These are phyloP conservation scores for Flaveria floridana DNA, from an alignment of 140 eudicot genomes.

Conservation along the genomic window DNA sequence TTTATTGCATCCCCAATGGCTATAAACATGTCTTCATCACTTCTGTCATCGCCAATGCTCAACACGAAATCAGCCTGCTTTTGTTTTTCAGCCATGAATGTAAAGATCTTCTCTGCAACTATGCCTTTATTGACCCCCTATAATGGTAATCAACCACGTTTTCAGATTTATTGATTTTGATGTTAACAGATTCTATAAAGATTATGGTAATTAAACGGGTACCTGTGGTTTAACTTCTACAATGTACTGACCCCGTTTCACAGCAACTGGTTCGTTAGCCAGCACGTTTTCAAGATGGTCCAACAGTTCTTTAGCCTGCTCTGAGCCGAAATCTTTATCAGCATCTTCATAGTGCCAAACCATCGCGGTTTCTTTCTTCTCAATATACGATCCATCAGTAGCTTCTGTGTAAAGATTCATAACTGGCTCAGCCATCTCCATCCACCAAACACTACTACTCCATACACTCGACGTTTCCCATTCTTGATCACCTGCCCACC, in stretches of 20 bases:
- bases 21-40: slow-evolving; percentile 50
- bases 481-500: slow-evolving; percentile 39
- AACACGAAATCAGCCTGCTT: slow-evolving; percentile 48
- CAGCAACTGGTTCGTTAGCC: slow-evolving; percentile 49
- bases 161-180: not conserved
- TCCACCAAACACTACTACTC: slow-evolving; percentile 36
- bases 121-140: slow-evolving; percentile 58
- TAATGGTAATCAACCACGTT: not conserved
- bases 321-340: slow-evolving; percentile 37
- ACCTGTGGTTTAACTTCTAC: slow-evolving; percentile 50
- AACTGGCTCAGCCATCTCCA: slow-evolving; percentile 42
- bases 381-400: slow-evolving; percentile 48
- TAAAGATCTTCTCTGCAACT: slow-evolving; percentile 45
- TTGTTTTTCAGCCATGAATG: slow-evolving; percentile 34
- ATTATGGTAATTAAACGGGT: not conserved
- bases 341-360: slow-evolving; percentile 54
- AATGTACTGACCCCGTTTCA: slow-evolving; percentile 45
- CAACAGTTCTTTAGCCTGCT: slow-evolving; percentile 46
- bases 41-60: slow-evolving; percentile 50
- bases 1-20: slow-evolving; percentile 22
- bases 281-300: slow-evolving; percentile 49
- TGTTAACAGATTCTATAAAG: not conserved
- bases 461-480: slow-evolving; percentile 37
- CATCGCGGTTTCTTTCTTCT: slow-evolving; percentile 42
- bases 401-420: slow-evolving; percentile 43